Evolutionary conservation across 2,329 filamentous ascomycete genomes (phyloP).

Genomic region (Alternaria longipes): DNA sequence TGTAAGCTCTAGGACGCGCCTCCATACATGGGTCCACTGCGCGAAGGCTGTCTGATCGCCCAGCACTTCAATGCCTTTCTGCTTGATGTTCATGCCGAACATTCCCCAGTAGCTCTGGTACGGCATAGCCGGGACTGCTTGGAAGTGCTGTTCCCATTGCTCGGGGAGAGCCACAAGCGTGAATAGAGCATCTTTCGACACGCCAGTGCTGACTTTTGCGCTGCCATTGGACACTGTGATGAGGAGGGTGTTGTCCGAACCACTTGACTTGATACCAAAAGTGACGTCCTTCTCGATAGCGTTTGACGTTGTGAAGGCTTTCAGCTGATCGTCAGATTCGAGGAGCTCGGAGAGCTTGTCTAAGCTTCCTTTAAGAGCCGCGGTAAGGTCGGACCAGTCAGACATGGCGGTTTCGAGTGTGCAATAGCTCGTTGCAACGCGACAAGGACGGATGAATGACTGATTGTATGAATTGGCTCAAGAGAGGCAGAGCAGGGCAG

Average conservation of each 20-base stretch:
- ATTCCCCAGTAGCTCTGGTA: conserved; percentile 59
- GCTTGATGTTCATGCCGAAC: conserved; percentile 61
- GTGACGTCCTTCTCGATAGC: conserved; percentile 46
- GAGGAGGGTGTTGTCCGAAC: conserved; percentile 46
- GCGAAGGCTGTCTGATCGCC: conserved; percentile 58
- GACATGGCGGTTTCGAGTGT: conserved; percentile 30
- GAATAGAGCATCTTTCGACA: conserved; percentile 49
- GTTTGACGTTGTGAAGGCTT: conserved; percentile 48
- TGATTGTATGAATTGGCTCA: not conserved
- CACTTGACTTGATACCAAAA: conserved; percentile 49
- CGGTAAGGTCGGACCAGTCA: conserved; percentile 47
- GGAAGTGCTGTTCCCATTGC: conserved; percentile 59
- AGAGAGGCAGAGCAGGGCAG: not conserved
- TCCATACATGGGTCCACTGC: conserved; percentile 59
- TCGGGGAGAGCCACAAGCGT: conserved; percentile 54
- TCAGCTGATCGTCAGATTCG: conserved; percentile 45
- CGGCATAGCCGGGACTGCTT: conserved; percentile 54
- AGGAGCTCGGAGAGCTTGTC: conserved; percentile 45
- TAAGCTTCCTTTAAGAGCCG: conserved; percentile 43
- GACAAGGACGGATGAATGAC: not conserved
- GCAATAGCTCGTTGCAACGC: not conserved
- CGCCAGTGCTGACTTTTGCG: conserved; percentile 38
- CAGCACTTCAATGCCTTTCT: conserved; percentile 59
- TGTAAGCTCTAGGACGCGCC: conserved; percentile 58
- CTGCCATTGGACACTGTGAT: conserved; percentile 45